Conservation (phyloP, 306 rosid genomes). For the Prunus persica region Prunus_persica_NCBIv2 NC_034009.1:235501-236000, state of each 20-base stretch:
- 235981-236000: constrained; percentile 65
- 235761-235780: constrained; percentile 75
- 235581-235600: constrained; percentile 78
- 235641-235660: constrained; percentile 82
- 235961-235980: constrained; percentile 51
- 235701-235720: constrained; percentile 67
- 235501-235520: constrained; percentile 64
- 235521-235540: constrained; percentile 72
- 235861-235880: constrained; percentile 65
- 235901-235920: constrained; percentile 46
- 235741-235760: constrained; percentile 63
- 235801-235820: constrained; percentile 55
- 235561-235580: constrained; percentile 75
- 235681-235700: constrained; percentile 80
- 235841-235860: constrained; percentile 57
- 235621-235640: constrained; percentile 68
- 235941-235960: constrained; percentile 59
- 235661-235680: constrained; percentile 75
- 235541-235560: constrained; percentile 84
- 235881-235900: constrained; percentile 34
- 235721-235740: constrained; percentile 61
- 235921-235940: constrained; percentile 40
- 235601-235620: constrained; percentile 68
- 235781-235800: constrained; percentile 81
- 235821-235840: constrained; percentile 45